Base-by-base conservation (phyloP, 805 yeast genomes). In the Candida awuae region DNA sequence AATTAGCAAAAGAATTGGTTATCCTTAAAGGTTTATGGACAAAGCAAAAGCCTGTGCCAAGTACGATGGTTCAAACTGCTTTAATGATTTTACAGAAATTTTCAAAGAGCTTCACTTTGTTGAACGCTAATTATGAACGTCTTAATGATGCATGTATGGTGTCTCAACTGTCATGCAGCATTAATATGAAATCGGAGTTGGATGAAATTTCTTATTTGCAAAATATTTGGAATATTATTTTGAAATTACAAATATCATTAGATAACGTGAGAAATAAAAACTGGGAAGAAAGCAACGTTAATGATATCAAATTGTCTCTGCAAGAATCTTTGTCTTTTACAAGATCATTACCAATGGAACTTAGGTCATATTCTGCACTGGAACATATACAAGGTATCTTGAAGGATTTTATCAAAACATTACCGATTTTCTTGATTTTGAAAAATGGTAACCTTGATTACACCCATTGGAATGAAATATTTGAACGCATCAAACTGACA, bases 351-450 rank as follows among this genome's bases (percentile, higher is more conserved):
- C 84, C 90, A 0, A 57, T 67, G 0, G 65, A 71, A 13, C 66
- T 80, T 19, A 66, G 84, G 6, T 86, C 77, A 44, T 81, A 84
- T 53, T 63, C 77, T 1, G 87, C 88, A 0, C 80, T 79, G 54
- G 79, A 73, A 45, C 68, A 70, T 15, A 63, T 80, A n/a, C 77
- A 75, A 45, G 54, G 53, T 8, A 44, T 47, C 1, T 54, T 82
- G 8, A 71, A 71, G 34, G 54, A 55, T 2, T 49, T 67, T 32
- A 47, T 71, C 12, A 60, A 66, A 39, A 51, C 67, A 21, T 53
- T 62, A 28, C 54, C 70, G 1, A 29, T 67, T 6, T 27, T 81
- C 1, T 45, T 55, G 3, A 71, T 69, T 4, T 58, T 85, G 40
- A 73, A 70, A 40, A 70, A 77, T 4, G 80, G 70, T 0, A 68